phyloP scores from a whole-genome alignment of 2,329 filamentous ascomycete genomes.

The Scorias spongiosa region DNA sequence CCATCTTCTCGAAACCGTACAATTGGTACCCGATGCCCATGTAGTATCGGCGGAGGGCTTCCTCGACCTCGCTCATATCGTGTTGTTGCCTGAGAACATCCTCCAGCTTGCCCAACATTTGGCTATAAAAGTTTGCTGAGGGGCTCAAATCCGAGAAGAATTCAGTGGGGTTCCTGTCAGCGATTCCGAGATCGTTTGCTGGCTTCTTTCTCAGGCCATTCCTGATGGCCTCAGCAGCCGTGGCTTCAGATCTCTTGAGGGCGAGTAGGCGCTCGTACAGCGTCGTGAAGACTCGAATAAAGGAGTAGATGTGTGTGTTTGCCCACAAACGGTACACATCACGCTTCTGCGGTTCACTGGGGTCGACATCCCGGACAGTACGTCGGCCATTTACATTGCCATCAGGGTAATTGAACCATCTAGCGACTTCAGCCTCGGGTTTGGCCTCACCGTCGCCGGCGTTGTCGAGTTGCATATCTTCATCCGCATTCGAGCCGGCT shows the following conservation, averaged over 20 bases:
- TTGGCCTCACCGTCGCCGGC: slow-evolving; percentile 8
- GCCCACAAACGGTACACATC: slow-evolving; percentile 79
- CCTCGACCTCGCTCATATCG: slow-evolving; percentile 73
- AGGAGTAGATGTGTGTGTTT: slow-evolving; percentile 84
- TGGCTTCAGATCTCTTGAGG: slow-evolving; percentile 64
- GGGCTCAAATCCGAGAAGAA: slow-evolving; percentile 56
- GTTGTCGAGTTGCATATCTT: slow-evolving; percentile 45
- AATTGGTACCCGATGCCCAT: slow-evolving; percentile 81
- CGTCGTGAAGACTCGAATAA: slow-evolving; percentile 86
- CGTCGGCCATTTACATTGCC: neutral
- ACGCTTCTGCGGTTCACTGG: slow-evolving; percentile 67
- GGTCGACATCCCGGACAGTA: slow-evolving; percentile 43
- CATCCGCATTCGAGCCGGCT: slow-evolving; percentile 59
- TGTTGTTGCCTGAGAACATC: slow-evolving; percentile 71
- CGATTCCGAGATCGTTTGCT: slow-evolving; percentile 67
- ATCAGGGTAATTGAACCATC: slow-evolving; percentile 46
- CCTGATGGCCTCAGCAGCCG: slow-evolving; percentile 57
- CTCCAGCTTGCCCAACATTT: slow-evolving; percentile 73
- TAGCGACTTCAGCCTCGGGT: slow-evolving; percentile 20
- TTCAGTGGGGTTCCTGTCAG: slow-evolving; percentile 57
- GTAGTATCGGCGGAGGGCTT: slow-evolving; percentile 83
- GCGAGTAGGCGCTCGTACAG: slow-evolving; percentile 71
- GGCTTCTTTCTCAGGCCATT: slow-evolving; percentile 64
- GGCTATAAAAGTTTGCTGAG: slow-evolving; percentile 64
- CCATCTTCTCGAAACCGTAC: slow-evolving; percentile 81